Percentiles rank a stretch among this genome's conserved stretches.
Conservation (phyloP, 139 green algal genomes). For the Chlorella sorokiniana region DNA sequence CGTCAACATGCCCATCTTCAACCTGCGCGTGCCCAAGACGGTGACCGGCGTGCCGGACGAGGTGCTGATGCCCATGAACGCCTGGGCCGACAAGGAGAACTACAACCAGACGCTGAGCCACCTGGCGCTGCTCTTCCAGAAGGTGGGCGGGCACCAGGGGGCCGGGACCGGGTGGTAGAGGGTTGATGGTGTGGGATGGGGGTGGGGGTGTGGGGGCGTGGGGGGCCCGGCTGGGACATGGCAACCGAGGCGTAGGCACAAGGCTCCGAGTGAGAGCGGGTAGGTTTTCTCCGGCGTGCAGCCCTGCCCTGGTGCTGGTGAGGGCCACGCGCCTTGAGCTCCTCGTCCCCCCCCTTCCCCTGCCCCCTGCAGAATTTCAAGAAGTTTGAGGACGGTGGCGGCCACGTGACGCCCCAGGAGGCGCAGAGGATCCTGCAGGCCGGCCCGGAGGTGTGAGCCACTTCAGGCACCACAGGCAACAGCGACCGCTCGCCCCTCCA, state of each 20-base stretch:
- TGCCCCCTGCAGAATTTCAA: constrained; percentile 45
- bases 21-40: constrained; percentile 66
- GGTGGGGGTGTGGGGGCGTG: too few relatives aligned
- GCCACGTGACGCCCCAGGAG: constrained; percentile 59
- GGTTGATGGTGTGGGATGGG: neutral
- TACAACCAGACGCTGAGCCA: constrained; percentile 70
- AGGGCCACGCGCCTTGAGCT: neutral
- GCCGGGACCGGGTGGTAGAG: neutral
- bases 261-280: too few relatives aligned
- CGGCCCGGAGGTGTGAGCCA: constrained; percentile 42
- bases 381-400: constrained; percentile 64
- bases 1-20: constrained; percentile 79
- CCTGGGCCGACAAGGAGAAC: constrained; percentile 66
- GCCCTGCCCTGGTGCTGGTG: neutral
- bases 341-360: neutral
- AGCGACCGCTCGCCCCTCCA: neutral
- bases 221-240: too few relatives aligned
- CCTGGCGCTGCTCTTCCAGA: constrained; percentile 40
- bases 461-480: neutral
- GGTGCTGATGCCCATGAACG: constrained; percentile 70
- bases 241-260: too few relatives aligned
- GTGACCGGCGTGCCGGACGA: constrained; percentile 70
- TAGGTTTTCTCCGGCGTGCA: neutral
- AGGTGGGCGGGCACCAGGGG: neutral
- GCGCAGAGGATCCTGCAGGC: constrained; percentile 57